Evolutionary conservation across 208 protist species (phyloP), one percentile per base, ranked within the genome.

Genomic region (Naegleria fowleri): DNA sequence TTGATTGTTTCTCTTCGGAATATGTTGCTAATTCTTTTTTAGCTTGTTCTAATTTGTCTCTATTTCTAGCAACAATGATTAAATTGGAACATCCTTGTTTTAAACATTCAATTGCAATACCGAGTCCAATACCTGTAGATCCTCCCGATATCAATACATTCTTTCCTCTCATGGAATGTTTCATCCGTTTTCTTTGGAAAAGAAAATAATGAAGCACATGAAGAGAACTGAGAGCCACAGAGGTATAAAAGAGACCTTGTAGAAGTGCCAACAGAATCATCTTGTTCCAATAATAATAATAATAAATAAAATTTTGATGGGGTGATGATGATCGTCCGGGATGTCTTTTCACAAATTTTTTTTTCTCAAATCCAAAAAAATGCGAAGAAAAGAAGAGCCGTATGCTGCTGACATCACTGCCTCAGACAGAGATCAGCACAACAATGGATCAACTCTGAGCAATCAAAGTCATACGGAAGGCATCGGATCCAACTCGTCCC

Each of bases 101-200:
- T 67, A 67, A 67, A 67, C 55, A 67, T 67, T 67, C 55, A 67
- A 67, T 67, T 29, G 19, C 55, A 67, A 67, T 67, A 67, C 55
- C 55, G 11, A 96, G 90, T 38, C 96, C 96, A 91, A 98, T 98
- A 55, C 96, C 96, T 0, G 85, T 91, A 88, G 95, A 97, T 75
- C 96, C 96, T 52, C 96, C 96, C 19, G 95, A 97, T 59, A 98
- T 91, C 43, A 97, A 93, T 83, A 95, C 96, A 79, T 92, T 94
- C 36, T 93, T 95, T n/a, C 92, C 92, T 67, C 22, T 0, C 55
- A 67, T 67, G 11, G 55, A 67, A 67, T 67, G 55, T 67, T 67
- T 67, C 55, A 67, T 67, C 13, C 22, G 4, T 67, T 67, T 67
- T 67, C 55, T 67, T 67, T 67, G 55, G 19, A 67, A 29, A 19